These are phyloP conservation scores for Rhizophagus prolifer DNA, from an alignment of 192 early-diverging fungal genomes.

Conservation along the genomic window DNA sequence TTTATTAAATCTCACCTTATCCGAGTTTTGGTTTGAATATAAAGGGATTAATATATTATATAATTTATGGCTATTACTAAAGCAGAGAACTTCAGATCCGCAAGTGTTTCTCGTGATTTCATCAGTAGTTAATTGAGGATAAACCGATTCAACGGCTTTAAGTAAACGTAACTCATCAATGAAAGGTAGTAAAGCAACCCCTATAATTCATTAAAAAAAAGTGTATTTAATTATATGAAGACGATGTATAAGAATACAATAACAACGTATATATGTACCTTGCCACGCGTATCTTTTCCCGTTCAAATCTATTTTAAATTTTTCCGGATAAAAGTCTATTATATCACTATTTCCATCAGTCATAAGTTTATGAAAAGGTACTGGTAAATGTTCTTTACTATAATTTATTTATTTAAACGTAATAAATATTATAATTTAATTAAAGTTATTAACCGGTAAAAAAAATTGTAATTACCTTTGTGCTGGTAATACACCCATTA, in stretches of 20 bases:
- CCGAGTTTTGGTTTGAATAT: slow-evolving; percentile 48
- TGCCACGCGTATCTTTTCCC: slow-evolving; percentile 96
- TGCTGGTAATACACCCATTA: slow-evolving; percentile 96
- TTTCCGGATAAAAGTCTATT: slow-evolving; percentile 90
- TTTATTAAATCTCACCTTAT: slow-evolving; percentile 28
- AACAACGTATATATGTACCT: slow-evolving; percentile 40
- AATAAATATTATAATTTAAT: neutral
- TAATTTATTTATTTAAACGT: neutral
- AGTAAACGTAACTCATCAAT: slow-evolving; percentile 86
- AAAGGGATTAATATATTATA: slow-evolving; percentile 56
- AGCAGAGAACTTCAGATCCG: slow-evolving; percentile 59
- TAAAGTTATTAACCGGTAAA: neutral
- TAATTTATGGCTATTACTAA: slow-evolving; percentile 59
- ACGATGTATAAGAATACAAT: neutral
- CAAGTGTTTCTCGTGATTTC: slow-evolving; percentile 74
- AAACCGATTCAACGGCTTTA: slow-evolving; percentile 64
- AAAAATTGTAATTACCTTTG: slow-evolving; percentile 41
- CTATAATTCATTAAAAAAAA: slow-evolving; percentile 36
- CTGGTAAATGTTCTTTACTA: slow-evolving; percentile 67
- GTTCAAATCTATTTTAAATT: slow-evolving; percentile 91
- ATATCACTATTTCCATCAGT: slow-evolving; percentile 79
- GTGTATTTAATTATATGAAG: neutral
- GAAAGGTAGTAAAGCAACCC: slow-evolving; percentile 91
- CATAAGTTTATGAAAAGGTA: slow-evolving; percentile 75
- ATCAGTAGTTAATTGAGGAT: slow-evolving; percentile 65